A percentile compares a stretch with the other conserved stretches of the same genome.
Conservation (phyloP, 2,329 filamentous ascomycete genomes). For the Sporothrix variecibatus region DNA sequence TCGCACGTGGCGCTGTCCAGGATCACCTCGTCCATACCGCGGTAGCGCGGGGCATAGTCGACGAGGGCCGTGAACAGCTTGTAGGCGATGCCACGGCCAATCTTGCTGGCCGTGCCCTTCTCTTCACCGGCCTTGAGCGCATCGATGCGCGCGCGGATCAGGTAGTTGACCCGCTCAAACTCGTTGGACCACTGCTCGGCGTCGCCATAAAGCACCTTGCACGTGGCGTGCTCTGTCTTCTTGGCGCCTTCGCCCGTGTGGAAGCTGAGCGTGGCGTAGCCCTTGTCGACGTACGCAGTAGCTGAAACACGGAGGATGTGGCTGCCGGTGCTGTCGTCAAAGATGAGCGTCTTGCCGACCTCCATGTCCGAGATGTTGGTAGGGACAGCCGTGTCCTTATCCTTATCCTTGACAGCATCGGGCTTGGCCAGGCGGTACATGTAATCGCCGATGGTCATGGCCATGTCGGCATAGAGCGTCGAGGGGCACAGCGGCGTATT, state of each 20-base stretch:
- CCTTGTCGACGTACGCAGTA: conserved; percentile 58
- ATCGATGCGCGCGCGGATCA: conserved; percentile 65
- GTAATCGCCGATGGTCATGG: conserved; percentile 62
- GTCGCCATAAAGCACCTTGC: conserved; percentile 63
- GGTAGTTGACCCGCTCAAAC: conserved; percentile 68
- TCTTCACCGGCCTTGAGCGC: conserved; percentile 61
- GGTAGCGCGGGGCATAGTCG: conserved; percentile 56
- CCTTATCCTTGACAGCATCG: conserved; percentile 38
- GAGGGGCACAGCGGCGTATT: conserved; percentile 67
- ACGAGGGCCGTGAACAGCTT: conserved; percentile 64
- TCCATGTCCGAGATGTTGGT: conserved; percentile 68
- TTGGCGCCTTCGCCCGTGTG: conserved; percentile 61
- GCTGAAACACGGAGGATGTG: conserved; percentile 64
- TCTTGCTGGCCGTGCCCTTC: conserved; percentile 68
- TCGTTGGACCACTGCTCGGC: conserved; percentile 62
- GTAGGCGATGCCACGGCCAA: conserved; percentile 75
- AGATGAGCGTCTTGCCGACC: conserved; percentile 70
- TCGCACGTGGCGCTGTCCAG: conserved; percentile 50
- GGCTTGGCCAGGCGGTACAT: conserved; percentile 65
- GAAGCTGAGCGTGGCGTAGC: conserved; percentile 58
- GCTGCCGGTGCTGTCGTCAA: conserved; percentile 46
- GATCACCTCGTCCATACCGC: conserved; percentile 61
- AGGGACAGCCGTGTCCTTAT: conserved; percentile 47
- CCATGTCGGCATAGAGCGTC: conserved; percentile 52
- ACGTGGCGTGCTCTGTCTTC: conserved; percentile 62